phyloP scores from a whole-genome alignment of 1,139 yeast genomes.

The Saccharomyces hybrid region DNA sequence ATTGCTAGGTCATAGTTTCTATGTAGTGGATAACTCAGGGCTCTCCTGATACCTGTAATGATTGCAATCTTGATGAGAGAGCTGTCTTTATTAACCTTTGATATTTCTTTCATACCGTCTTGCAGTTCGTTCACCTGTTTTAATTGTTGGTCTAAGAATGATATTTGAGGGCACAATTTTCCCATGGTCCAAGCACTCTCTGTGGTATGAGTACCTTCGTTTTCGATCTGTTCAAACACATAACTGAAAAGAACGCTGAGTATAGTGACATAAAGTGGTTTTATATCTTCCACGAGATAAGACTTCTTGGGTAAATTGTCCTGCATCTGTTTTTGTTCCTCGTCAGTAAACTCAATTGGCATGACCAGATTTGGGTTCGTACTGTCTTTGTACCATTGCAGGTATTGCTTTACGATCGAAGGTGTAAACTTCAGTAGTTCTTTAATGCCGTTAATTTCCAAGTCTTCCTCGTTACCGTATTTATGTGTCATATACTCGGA shows the following conservation, averaged over 20 bases:
- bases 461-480: slow-evolving; percentile 43
- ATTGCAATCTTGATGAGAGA: slow-evolving; percentile 45
- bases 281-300: slow-evolving; percentile 46
- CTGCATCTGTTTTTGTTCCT: slow-evolving; percentile 59
- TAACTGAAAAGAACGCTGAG: slow-evolving; percentile 64
- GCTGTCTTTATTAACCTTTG: slow-evolving; percentile 1
- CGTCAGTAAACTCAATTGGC: slow-evolving; percentile 45
- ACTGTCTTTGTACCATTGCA: slow-evolving; percentile 43
- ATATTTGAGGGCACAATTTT: slow-evolving; percentile 66
- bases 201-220: slow-evolving; percentile 67
- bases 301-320: slow-evolving; percentile 54
- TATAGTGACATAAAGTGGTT: slow-evolving; percentile 51
- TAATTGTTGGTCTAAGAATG: slow-evolving; percentile 57
- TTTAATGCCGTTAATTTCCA: slow-evolving; percentile 43
- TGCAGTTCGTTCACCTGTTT: slow-evolving; percentile 33
- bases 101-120: slow-evolving; percentile 1
- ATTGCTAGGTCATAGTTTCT: slow-evolving; percentile 54
- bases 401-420: slow-evolving; percentile 38
- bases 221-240: slow-evolving; percentile 66
- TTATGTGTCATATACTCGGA: slow-evolving; percentile 66
- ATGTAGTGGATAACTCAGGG: slow-evolving; percentile 73
- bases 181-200: slow-evolving; percentile 96
- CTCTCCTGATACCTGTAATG: slow-evolving; percentile 57
- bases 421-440: slow-evolving; percentile 51
- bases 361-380: slow-evolving; percentile 26